Conservation (phyloP, 306 rosid species). For the Lathyrus sativus region DNA sequence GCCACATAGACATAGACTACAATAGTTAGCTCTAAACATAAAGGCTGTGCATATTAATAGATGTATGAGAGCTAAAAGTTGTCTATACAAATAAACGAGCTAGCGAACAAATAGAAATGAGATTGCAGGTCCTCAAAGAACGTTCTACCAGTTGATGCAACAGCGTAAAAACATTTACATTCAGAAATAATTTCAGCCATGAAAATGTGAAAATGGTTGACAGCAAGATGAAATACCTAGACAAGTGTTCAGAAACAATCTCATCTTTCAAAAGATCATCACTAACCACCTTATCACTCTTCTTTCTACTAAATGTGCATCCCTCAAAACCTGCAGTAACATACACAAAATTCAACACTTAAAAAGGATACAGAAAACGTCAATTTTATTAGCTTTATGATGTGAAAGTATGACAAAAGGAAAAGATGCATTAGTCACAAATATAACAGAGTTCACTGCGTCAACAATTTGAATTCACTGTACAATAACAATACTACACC, state of each 20-base stretch:
- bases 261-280: conserved; percentile 70
- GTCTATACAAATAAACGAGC: conserved; percentile 4
- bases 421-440: too few species aligned
- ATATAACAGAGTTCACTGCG: neutral
- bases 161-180: neutral
- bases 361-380: conserved; percentile 6
- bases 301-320: conserved; percentile 43
- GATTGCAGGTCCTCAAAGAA: conserved; percentile 8
- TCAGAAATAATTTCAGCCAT: conserved; percentile 8
- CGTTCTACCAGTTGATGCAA: conserved; percentile 22
- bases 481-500: conserved; percentile 10
- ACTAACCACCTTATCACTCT: conserved; percentile 42
- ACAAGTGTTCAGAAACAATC: conserved; percentile 89
- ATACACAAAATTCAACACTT: conserved; percentile 35
- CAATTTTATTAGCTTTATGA: neutral
- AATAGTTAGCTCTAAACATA: conserved; percentile 12
- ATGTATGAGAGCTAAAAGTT: conserved; percentile 5
- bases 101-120: conserved; percentile 3
- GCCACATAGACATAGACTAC: neutral
- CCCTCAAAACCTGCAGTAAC: conserved; percentile 42
- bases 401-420: neutral
- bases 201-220: conserved; percentile 15
- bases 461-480: conserved; percentile 19
- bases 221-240: conserved; percentile 59
- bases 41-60: conserved; percentile 21